A percentile compares a stretch with the other conserved stretches of the same genome.
These are phyloP conservation scores for Lipomyces sp. DNA, from an alignment of 805 yeast species.

Conservation along the genomic window DNA sequence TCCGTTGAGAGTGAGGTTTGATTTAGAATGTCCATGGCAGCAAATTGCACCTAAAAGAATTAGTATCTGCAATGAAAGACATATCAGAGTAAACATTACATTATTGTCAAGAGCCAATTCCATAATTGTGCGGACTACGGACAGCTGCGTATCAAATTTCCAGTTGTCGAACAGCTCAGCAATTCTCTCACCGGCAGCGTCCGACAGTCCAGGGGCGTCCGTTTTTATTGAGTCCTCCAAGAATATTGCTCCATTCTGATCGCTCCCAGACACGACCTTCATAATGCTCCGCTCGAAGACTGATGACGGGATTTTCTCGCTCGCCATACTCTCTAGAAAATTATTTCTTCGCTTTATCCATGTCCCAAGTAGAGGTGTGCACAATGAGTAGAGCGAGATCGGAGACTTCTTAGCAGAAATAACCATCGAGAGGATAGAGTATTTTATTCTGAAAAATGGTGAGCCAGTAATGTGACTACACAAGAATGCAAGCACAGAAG, in stretches of 20 bases:
- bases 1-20: constrained; percentile 62
- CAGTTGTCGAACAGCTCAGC: constrained; percentile 61
- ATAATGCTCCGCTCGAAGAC: constrained; percentile 64
- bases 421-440: constrained; percentile 54
- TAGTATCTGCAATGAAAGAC: background rate
- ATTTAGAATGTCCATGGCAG: constrained; percentile 55
- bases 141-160: constrained; percentile 61
- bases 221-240: constrained; percentile 55
- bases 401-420: constrained; percentile 49
- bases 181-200: constrained; percentile 57
- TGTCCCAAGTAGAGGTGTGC: constrained; percentile 50
- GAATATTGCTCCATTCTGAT: constrained; percentile 66
- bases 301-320: constrained; percentile 56
- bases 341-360: constrained; percentile 55
- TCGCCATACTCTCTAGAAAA: constrained; percentile 53
- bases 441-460: constrained; percentile 61
- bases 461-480: constrained; percentile 66
- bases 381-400: constrained; percentile 47
- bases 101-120: constrained; percentile 55
- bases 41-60: constrained; percentile 45
- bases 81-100: background rate
- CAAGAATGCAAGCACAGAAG: constrained; percentile 64
- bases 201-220: constrained; percentile 43
- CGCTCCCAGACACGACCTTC: constrained; percentile 64
- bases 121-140: constrained; percentile 62